phyloP scores from a whole-genome alignment of 495 filamentous ascomycete genomes.

The Penicillium herquei region DNA sequence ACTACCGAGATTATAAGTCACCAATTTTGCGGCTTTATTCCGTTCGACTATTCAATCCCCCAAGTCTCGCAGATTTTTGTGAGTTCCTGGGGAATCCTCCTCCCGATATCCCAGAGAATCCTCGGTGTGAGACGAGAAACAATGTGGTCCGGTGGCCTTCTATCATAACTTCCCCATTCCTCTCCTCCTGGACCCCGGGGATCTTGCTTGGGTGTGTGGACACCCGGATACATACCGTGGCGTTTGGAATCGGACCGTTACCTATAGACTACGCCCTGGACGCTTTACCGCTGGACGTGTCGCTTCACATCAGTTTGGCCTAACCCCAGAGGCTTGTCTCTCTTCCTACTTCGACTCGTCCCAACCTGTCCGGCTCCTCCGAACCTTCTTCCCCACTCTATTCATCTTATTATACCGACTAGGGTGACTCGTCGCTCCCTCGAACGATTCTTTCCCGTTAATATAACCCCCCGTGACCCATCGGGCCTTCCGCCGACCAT shows the following conservation, averaged over 20 bases:
- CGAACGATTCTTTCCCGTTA: too few species aligned
- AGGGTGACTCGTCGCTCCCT: too few species aligned
- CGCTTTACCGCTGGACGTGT: constrained; percentile 5
- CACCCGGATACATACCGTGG: constrained; percentile 15
- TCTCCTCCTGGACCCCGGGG: constrained; percentile 15
- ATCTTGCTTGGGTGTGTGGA: constrained; percentile 13
- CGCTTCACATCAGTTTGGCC: constrained; percentile 14
- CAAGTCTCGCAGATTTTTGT: too few species aligned
- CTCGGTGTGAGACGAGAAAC: constrained; percentile 23
- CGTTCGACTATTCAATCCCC: background rate
- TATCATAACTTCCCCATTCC: constrained; percentile 30
- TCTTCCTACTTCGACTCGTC: constrained; percentile 5
- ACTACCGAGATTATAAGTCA: background rate
- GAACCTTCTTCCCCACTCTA: background rate
- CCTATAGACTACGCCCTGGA: constrained; percentile 5
- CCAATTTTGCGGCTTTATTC: background rate
- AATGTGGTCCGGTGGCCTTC: constrained; percentile 34
- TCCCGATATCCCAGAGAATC: too few species aligned
- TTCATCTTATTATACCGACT: background rate
- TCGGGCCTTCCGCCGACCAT: constrained; percentile 9
- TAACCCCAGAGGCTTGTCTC: background rate
- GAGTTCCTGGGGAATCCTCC: too few species aligned
- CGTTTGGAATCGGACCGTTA: constrained; percentile 21
- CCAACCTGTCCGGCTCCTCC: background rate
- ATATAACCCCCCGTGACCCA: constrained; percentile 2